Evolutionary conservation across 257 asterid genomes (phyloP).

Genomic region (Solanum chiquidenum): DNA sequence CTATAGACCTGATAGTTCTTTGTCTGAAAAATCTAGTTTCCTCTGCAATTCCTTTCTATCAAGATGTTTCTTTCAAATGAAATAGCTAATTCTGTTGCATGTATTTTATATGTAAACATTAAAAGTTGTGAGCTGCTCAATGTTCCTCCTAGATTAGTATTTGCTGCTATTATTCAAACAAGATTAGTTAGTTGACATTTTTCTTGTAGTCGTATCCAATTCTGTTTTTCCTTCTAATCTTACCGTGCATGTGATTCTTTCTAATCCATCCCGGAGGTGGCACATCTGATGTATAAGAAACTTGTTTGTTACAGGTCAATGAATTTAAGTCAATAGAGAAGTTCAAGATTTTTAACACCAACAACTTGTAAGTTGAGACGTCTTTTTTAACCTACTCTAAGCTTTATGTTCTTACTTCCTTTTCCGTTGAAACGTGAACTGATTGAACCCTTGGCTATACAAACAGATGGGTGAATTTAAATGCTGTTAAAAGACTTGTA

Average conservation of each 20-base stretch:
- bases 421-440: neutral
- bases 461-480: constrained; percentile 88
- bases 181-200: neutral
- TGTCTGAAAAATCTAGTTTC: neutral
- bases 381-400: neutral
- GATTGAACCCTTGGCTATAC: neutral
- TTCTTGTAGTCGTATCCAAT: neutral
- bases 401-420: neutral
- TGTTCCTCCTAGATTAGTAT: neutral
- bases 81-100: neutral
- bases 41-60: neutral
- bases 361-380: constrained; percentile 70
- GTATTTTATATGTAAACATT: neutral
- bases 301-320: constrained; percentile 47
- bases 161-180: neutral
- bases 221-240: neutral
- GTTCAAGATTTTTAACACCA: constrained; percentile 97
- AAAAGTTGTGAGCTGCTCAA: neutral
- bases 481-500: constrained; percentile 79
- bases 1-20: neutral
- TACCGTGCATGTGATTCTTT: neutral
- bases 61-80: neutral
- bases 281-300: neutral
- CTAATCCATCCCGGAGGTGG: neutral
- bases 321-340: constrained; percentile 96